Percentiles rank a stretch among this genome's conserved stretches.
These are phyloP conservation scores for Colletotrichum orchidophilum DNA, from an alignment of 2,329 filamentous ascomycete species.

Conservation along the genomic window DNA sequence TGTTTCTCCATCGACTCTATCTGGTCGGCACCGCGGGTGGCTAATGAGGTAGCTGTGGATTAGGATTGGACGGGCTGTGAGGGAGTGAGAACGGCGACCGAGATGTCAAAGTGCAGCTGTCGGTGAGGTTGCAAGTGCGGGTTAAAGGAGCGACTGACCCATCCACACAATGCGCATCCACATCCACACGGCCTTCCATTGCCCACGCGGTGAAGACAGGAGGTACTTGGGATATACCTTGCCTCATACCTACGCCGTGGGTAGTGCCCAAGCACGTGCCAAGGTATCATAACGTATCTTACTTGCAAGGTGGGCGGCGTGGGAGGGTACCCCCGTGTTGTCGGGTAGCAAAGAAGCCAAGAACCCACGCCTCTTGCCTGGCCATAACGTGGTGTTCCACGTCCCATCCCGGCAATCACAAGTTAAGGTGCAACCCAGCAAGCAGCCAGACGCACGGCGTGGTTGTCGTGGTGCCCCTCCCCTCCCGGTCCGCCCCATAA, in stretches of 20 bases:
- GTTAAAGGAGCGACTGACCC: neutral
- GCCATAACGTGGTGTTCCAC: neutral
- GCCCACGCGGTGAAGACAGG: neutral
- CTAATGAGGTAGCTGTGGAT: neutral
- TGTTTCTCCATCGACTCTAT: neutral
- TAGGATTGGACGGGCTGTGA: neutral
- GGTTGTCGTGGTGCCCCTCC: slow-evolving; percentile 11
- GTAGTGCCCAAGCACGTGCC: too few relatives aligned
- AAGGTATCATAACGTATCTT: neutral
- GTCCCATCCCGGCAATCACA: neutral
- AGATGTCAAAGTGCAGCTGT: neutral
- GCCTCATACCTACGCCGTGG: neutral
- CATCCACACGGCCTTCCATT: neutral
- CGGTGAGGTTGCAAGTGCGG: neutral
- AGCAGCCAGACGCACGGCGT: neutral
- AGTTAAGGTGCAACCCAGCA: neutral
- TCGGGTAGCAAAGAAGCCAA: slow-evolving; percentile 6
- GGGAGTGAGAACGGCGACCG: neutral
- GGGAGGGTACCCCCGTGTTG: slow-evolving; percentile 20
- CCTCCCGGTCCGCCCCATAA: slow-evolving; percentile 29
- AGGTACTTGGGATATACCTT: neutral
- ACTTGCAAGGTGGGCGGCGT: neutral
- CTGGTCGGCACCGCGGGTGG: neutral
- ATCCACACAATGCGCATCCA: neutral
- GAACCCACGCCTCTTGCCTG: slow-evolving; percentile 1